A percentile compares a stretch with the other conserved stretches of the same genome.
Conservation (phyloP, 805 yeast species). For the Tetrapisispora iriomotensis region DNA sequence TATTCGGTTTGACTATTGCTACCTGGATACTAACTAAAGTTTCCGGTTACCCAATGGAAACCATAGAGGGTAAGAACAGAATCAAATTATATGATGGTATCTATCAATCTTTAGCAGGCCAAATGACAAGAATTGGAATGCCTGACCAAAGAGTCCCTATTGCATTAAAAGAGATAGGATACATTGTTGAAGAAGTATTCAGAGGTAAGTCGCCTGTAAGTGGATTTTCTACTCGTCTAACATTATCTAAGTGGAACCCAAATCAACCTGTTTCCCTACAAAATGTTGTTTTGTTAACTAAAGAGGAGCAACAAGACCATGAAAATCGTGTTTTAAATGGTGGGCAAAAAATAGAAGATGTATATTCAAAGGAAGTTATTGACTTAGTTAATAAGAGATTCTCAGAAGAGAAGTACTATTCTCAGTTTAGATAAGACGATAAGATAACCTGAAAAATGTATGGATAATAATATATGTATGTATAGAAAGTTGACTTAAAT, state of each 20-base stretch:
- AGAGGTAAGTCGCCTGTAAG: slow-evolving; percentile 87
- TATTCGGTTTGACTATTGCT: slow-evolving; percentile 86
- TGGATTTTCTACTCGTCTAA: slow-evolving; percentile 67
- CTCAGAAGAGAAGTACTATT: slow-evolving; percentile 65
- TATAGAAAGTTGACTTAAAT: neutral
- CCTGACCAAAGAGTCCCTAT: slow-evolving; percentile 69
- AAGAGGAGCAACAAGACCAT: slow-evolving; percentile 74
- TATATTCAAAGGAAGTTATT: slow-evolving; percentile 53
- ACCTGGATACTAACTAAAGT: slow-evolving; percentile 70
- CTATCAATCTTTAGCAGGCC: slow-evolving; percentile 76
- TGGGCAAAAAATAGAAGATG: slow-evolving; percentile 49
- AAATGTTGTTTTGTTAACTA: slow-evolving; percentile 80
- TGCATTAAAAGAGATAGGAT: slow-evolving; percentile 62
- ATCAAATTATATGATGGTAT: slow-evolving; percentile 77
- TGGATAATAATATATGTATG: neutral
- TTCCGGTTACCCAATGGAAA: slow-evolving; percentile 85
- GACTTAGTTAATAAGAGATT: slow-evolving; percentile 53
- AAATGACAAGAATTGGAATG: slow-evolving; percentile 68
- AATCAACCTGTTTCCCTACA: slow-evolving; percentile 51
- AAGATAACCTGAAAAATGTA: neutral
- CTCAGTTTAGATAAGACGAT: slow-evolving; percentile 33
- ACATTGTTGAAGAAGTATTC: slow-evolving; percentile 82
- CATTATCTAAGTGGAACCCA: slow-evolving; percentile 82
- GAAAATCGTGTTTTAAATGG: slow-evolving; percentile 68
- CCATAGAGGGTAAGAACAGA: slow-evolving; percentile 83